Conservation (phyloP, 768 basidiomycete genomes). For the Tylopilus sp. region DNA sequence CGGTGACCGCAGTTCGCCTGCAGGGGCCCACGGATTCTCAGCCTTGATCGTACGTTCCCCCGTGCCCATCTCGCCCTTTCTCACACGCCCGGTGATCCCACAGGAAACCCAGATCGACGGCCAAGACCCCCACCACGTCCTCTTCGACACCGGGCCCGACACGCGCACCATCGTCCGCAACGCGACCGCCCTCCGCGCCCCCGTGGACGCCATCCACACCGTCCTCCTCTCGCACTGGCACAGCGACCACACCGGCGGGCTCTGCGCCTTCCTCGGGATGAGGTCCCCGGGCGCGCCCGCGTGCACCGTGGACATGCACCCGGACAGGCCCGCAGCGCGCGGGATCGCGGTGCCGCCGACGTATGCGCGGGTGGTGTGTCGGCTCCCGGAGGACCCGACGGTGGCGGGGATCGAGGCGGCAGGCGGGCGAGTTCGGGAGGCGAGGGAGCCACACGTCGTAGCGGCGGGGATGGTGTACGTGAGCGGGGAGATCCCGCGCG, state of each 20-base stretch:
- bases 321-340: conserved; percentile 66
- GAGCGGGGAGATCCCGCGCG: conserved; percentile 76
- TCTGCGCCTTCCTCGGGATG: conserved; percentile 59
- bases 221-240: conserved; percentile 82
- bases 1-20: not conserved
- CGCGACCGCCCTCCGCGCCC: conserved; percentile 53
- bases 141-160: conserved; percentile 88
- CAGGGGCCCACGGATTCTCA: conserved; percentile 84
- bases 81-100: not conserved
- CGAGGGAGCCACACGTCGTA: conserved; percentile 60
- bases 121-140: conserved; percentile 45
- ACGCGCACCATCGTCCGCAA: conserved; percentile 72
- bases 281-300: conserved; percentile 30
- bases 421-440: conserved; percentile 55
- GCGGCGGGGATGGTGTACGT: conserved; percentile 65
- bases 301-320: conserved; percentile 72
- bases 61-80: not conserved
- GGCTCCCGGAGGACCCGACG: conserved; percentile 67
- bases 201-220: conserved; percentile 51
- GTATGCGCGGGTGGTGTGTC: conserved; percentile 52
- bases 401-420: conserved; percentile 58
- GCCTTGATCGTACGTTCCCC: conserved; percentile 59
- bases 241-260: conserved; percentile 69
- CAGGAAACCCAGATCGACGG: conserved; percentile 58
- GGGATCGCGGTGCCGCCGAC: conserved; percentile 69